Percentiles rank a stretch among this genome's conserved stretches.
Conservation (phyloP, 2,329 filamentous ascomycete genomes). For the Clarireedia hainanense region DNA sequence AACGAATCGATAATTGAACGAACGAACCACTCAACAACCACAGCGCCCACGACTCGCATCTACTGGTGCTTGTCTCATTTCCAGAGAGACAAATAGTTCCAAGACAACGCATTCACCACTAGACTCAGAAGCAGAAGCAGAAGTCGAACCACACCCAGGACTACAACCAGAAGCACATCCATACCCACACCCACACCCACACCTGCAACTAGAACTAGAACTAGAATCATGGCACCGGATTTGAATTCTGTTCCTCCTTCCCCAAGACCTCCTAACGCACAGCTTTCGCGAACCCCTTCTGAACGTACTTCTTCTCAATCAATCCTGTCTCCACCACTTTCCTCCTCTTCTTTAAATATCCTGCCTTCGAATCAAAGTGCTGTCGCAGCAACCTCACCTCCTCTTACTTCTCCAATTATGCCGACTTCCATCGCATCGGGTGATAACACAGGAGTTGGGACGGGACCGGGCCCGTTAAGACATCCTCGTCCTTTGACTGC, state of each 20-base stretch:
- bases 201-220: neutral
- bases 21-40: too few relatives aligned
- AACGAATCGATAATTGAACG: too few relatives aligned
- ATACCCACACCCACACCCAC: neutral
- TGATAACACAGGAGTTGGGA: conserved; percentile 40
- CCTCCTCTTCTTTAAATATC: conserved; percentile 61
- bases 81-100: neutral
- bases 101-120: neutral
- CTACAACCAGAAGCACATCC: conserved; percentile 4
- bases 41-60: too few relatives aligned
- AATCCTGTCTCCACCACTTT: conserved; percentile 52
- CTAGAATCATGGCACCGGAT: conserved; percentile 28
- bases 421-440: conserved; percentile 6
- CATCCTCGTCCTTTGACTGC: conserved; percentile 84
- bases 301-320: conserved; percentile 25
- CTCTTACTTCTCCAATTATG: conserved; percentile 18
- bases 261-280: conserved; percentile 22
- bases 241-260: conserved; percentile 29
- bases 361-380: conserved; percentile 31
- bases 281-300: conserved; percentile 22
- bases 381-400: conserved; percentile 22
- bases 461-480: conserved; percentile 65
- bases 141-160: neutral
- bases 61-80: too few relatives aligned
- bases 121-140: neutral